Evolutionary conservation across 352 stramenopile genomes (phyloP).

Genomic region (Pythium scleroteichum): DNA sequence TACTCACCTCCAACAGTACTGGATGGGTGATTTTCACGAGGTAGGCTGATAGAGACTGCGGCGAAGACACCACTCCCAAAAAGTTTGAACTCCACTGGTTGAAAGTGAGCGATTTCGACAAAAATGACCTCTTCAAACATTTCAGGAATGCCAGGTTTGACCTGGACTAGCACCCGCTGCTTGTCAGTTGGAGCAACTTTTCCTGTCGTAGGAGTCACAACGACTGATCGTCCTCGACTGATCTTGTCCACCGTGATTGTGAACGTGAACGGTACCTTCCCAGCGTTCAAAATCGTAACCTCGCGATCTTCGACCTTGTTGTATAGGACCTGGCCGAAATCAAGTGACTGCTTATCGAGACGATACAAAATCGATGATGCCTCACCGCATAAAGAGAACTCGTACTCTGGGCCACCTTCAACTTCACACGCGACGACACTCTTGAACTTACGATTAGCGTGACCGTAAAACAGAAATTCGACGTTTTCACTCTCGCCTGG

Average conservation of each 20-base stretch:
- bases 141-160: slow-evolving; percentile 88
- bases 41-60: slow-evolving; percentile 87
- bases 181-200: slow-evolving; percentile 90
- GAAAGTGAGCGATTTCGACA: slow-evolving; percentile 94
- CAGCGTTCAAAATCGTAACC: slow-evolving; percentile 91
- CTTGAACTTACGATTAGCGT: slow-evolving; percentile 91
- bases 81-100: slow-evolving; percentile 90
- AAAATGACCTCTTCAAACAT: slow-evolving; percentile 86
- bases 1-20: slow-evolving; percentile 52
- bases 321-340: slow-evolving; percentile 94
- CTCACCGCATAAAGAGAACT: slow-evolving; percentile 87
- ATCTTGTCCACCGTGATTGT: slow-evolving; percentile 49
- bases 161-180: slow-evolving; percentile 83
- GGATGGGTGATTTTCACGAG: slow-evolving; percentile 68
- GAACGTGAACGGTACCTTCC: slow-evolving; percentile 92
- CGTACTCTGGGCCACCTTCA: slow-evolving; percentile 93
- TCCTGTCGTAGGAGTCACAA: slow-evolving; percentile 79
- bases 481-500: slow-evolving; percentile 90
- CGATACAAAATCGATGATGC: slow-evolving; percentile 91
- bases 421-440: slow-evolving; percentile 91
- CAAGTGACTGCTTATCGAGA: slow-evolving; percentile 89
- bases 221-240: slow-evolving; percentile 50
- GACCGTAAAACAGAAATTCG: slow-evolving; percentile 94
- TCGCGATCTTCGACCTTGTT: slow-evolving; percentile 92
- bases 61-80: slow-evolving; percentile 91